Conservation (phyloP, 768 basidiomycete genomes). For the Coprinopsis marcescibilis region DNA sequence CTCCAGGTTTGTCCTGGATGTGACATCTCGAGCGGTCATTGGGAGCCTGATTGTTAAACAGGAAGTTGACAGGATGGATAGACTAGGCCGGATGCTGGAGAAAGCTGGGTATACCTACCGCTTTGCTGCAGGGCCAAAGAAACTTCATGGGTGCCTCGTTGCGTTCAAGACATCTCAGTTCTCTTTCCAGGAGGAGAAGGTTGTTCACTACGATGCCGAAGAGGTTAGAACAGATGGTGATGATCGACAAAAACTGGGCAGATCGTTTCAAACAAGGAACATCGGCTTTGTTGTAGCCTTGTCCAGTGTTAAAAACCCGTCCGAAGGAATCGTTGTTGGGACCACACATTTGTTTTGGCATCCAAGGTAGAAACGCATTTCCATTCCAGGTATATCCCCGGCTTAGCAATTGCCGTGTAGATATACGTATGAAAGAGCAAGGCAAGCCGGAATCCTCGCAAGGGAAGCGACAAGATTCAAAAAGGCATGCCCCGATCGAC, state of each 20-base stretch:
- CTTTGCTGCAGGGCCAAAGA: conserved; percentile 64
- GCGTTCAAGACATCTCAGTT: conserved; percentile 57
- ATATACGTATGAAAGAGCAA: conserved; percentile 79
- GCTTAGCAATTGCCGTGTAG: conserved; percentile 31
- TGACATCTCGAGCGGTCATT: neutral
- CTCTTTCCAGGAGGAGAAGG: conserved; percentile 35
- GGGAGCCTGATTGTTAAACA: conserved; percentile 24
- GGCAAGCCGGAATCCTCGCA: conserved; percentile 76
- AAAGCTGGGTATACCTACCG: conserved; percentile 57
- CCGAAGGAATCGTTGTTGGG: conserved; percentile 63
- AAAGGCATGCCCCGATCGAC: conserved; percentile 28
- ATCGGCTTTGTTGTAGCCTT: conserved; percentile 74
- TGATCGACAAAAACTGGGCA: conserved; percentile 38
- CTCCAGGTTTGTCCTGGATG: conserved; percentile 56
- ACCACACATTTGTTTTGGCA: conserved; percentile 98
- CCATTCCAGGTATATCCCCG: conserved; percentile 8
- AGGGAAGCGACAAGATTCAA: conserved; percentile 58
- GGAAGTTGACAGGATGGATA: conserved; percentile 85
- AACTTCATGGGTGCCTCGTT: conserved; percentile 84
- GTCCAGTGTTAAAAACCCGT: conserved; percentile 30
- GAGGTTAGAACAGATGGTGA: conserved; percentile 37
- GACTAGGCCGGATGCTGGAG: conserved; percentile 62
- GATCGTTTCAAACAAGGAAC: conserved; percentile 71
- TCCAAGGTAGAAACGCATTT: conserved; percentile 50
- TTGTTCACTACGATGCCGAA: conserved; percentile 68